Base-by-base conservation (phyloP, 2,329 filamentous ascomycete genomes). In the Ascosphaera acerosa region DNA sequence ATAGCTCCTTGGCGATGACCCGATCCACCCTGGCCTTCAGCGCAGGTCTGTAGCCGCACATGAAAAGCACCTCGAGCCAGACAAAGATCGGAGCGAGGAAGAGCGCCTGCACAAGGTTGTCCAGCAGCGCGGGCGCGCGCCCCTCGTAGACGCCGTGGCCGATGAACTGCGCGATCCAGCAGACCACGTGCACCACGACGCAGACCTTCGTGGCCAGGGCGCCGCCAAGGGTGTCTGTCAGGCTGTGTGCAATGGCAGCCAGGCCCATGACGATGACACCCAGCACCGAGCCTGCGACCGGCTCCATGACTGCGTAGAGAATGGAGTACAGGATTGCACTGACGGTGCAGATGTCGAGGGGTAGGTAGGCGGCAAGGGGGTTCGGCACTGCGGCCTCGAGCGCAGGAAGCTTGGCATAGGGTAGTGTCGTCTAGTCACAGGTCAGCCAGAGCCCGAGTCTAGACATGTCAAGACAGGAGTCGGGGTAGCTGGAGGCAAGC, bases 21-120 rank as follows among this genome's bases (percentile, higher is more conserved):
- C 71, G 70, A 37, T 84, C 69, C 28, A 94, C 67, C 31, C 84
- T 69, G 36, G 65, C 63, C 55, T 84, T 80, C 41, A 97, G 59
- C 50, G 90, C 81, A 2, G 73, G 76, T 36, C 87, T 68, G 53
- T 94, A 97, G 30, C 87, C 87, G 31, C 89, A 66, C 44, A 63
- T 70, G 59, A 97, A 97, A 16, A 97, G 62, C 15, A 89, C 55
- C 57, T 94, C 82, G 43, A 97, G 74, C 77, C 87, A 97, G 35
- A 94, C 84, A 43, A 94, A 97, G 45, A 97, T 74, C 6, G 87
- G 87, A 0, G 87, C 87, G 15, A 94, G 62, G 45, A 94, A 84
- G 39, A 94, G 52, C 17, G 87, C 82, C 54, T 94, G 87, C 30
- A 89, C 62, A 26, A 94, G 55, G 45, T 92, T 94, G 54, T 94